Base-by-base conservation (phyloP, 139 green algal species). In the Coelastrella sp. region DNA sequence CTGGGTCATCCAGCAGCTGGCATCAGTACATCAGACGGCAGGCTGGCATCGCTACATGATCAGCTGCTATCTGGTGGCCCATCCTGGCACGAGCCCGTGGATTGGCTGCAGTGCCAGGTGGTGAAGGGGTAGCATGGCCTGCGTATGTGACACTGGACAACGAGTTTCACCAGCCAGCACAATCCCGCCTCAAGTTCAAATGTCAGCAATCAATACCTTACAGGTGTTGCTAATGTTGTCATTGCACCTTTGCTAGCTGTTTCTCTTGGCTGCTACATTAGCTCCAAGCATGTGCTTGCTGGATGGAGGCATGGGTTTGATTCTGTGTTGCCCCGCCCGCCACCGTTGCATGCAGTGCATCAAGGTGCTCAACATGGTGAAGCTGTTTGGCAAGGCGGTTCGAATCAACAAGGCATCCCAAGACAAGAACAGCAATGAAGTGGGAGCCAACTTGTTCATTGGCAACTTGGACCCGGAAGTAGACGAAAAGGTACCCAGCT, bases 361-460 rank as follows among this genome's bases (percentile, higher is more conserved):
- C 59, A 99, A 99, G 74, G 92, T 99, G 17, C 88, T 99, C 0
- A 99, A 99, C 95, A 99, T 99, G 98, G 96, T 99, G 80, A 99
- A 99, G 90, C 77, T 99, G 19, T 98, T 95, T 90, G 97, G 95
- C 57, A 99, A 99, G 90, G 97, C 98, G 83, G 97, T 99, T 73
- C 94, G 97, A 5, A 97, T 99, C 14, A 99, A 99, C 94, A 88
- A 99, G 92, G 94, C 97, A 8, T 93, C 94, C 11, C 90, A 97
- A 79, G 97, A 99, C 91, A 97, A 97, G 89, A 94, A 95, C 75
- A 94, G 90, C 5, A 73, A 93, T 47, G 98, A 99, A 22, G 96
- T 99, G 17, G 98, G 98, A 3, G 98, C 98, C 73, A 99, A 99
- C 92, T 92, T 99, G 20, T 99, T 99, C 93, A 97, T 99, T 4